phyloP scores from a whole-genome alignment of 1,284 basidiomycete species.

The Leccinum ponderosum region DNA sequence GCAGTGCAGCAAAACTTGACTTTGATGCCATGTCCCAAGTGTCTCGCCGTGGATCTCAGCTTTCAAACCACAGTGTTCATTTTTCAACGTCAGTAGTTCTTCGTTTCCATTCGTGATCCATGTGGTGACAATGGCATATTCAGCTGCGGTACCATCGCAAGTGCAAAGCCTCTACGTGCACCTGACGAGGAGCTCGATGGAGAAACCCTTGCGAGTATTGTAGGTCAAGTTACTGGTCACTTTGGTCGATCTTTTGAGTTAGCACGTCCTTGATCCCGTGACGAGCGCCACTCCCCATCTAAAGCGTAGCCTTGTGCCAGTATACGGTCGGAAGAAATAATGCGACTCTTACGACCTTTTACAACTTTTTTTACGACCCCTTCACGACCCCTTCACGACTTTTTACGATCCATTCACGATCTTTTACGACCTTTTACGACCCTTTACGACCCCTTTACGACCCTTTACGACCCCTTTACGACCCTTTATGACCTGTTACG shows the following conservation, averaged over 20 bases:
- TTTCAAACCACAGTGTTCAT: neutral
- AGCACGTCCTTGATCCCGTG: neutral
- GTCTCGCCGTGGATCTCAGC: conserved; percentile 5
- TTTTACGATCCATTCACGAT: neutral
- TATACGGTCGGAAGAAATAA: neutral
- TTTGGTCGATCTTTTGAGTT: neutral
- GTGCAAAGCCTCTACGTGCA: conserved; percentile 14
- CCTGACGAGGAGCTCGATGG: conserved; percentile 5
- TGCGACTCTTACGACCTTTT: neutral
- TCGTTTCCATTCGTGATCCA: neutral
- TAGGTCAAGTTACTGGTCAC: conserved; percentile 8
- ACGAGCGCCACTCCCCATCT: neutral
- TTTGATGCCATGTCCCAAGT: neutral
- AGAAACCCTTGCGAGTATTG: conserved; percentile 22
- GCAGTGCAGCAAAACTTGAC: conserved; percentile 1
- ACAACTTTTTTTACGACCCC: too few species aligned
- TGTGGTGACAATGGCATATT: conserved; percentile 3
- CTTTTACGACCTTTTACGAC: too few species aligned
- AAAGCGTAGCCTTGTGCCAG: neutral
- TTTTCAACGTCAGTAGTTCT: conserved; percentile 4
- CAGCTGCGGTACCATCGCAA: conserved; percentile 8
- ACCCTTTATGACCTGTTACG: neutral
- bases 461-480: too few species aligned
- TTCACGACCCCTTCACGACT: neutral
- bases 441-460: too few species aligned